Evolutionary conservation across 2,329 filamentous ascomycete genomes (phyloP), one percentile per base, ranked within the genome.

Genomic region (Tolypocladium guangdongense): DNA sequence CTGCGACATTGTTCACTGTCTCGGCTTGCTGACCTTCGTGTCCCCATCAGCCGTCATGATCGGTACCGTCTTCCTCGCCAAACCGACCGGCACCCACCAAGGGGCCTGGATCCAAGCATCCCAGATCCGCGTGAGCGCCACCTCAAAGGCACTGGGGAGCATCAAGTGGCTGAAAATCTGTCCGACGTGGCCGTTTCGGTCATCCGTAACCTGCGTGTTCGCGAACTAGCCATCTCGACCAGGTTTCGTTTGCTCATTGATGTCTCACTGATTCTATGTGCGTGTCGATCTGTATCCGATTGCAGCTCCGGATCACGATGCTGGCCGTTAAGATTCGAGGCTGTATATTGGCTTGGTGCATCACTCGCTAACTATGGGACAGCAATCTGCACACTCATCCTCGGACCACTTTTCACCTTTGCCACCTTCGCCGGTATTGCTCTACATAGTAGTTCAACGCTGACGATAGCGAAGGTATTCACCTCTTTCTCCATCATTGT

Each of bases 101-200:
- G 70, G 69, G 7, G 59, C 64, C 18, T 80, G 77, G 77, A 68
- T 79, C 36, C 66, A 73, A 47, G 75, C 75, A 11, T 76, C 78
- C 18, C 70, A 80, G 58, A 65, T 65, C 30, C 72, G 77, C 3
- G 72, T 80, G 22, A 73, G 70, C 7, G 70, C 71, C 18, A 80
- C 76, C 0, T 67, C 73, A 7, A 68, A 69, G 5, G 73, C 77
- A 57, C 64, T 80, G 0, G 70, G 68, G 4, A 73, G 71, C 20
- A 78, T 80, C 65, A 78, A 77, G 57, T 72, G 71, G 20, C 68
- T 79, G 53, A 80, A 78, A 57, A 71, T 79, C 59, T 80, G 10
- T 72, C 69, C 36, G 63, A 71, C 14, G 68, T 68, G 4, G 74
- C 59, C 65, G 39, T 50, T 12, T 50, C 48, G 20, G 48, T 50